Conservation (phyloP, 805 yeast species). For the Metschnikowia vanudenii region DNA sequence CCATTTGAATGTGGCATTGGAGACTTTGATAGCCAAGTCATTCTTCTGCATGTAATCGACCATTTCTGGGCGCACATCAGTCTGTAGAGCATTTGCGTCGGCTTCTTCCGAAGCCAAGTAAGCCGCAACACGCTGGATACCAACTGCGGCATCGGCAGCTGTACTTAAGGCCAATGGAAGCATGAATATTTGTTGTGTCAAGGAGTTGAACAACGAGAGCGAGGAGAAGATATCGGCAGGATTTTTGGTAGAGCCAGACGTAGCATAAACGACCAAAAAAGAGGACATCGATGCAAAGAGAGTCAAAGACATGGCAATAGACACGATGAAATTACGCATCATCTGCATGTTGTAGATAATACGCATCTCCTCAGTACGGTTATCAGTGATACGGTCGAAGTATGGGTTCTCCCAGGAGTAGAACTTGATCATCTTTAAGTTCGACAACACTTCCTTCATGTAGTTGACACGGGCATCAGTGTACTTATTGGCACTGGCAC, state of each 20-base stretch:
- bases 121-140: slow-evolving; percentile 55
- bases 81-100: slow-evolving; percentile 31
- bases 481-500: slow-evolving; percentile 55
- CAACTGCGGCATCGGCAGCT: slow-evolving; percentile 65
- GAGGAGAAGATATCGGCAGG: slow-evolving; percentile 73
- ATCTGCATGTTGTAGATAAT: slow-evolving; percentile 63
- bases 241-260: slow-evolving; percentile 28
- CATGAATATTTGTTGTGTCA: slow-evolving; percentile 62
- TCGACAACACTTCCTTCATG: slow-evolving; percentile 74
- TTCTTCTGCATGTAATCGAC: slow-evolving; percentile 25
- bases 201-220: slow-evolving; percentile 60
- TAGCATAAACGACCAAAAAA: slow-evolving; percentile 38
- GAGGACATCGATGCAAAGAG: slow-evolving; percentile 66
- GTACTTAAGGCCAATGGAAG: slow-evolving; percentile 70
- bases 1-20: slow-evolving; percentile 67
- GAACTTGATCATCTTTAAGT: slow-evolving; percentile 78
- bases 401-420: slow-evolving; percentile 93
- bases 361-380: slow-evolving; percentile 61
- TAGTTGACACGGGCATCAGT: slow-evolving; percentile 78
- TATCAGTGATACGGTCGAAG: slow-evolving; percentile 48
- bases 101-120: slow-evolving; percentile 48
- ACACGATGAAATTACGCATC: slow-evolving; percentile 54
- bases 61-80: slow-evolving; percentile 27
- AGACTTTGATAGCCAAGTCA: slow-evolving; percentile 47
- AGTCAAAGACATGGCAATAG: slow-evolving; percentile 67